These are phyloP conservation scores for Exophiala sp. DNA, from an alignment of 2,329 filamentous ascomycete species.

Conservation along the genomic window DNA sequence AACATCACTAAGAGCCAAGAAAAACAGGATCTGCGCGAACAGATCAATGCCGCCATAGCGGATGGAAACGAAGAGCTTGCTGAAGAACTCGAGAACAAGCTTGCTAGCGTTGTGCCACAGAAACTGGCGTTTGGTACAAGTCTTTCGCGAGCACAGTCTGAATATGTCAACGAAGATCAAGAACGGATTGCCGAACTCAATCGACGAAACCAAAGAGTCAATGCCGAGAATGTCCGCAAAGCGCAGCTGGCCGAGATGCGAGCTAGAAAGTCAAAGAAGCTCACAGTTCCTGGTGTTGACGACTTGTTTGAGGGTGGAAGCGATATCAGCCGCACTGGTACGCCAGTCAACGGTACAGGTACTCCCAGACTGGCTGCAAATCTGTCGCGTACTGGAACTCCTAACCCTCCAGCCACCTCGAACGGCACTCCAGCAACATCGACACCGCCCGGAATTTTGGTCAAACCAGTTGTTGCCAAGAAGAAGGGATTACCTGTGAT, in stretches of 20 bases:
- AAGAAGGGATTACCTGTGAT: slow-evolving; percentile 62
- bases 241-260: slow-evolving; percentile 80
- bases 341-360: slow-evolving; percentile 48
- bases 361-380: slow-evolving; percentile 45
- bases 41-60: slow-evolving; percentile 64
- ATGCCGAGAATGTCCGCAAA: slow-evolving; percentile 84
- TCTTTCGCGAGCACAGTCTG: slow-evolving; percentile 55
- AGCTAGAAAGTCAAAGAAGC: slow-evolving; percentile 48
- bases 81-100: slow-evolving; percentile 47
- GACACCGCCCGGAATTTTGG: slow-evolving; percentile 13
- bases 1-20: slow-evolving; percentile 62
- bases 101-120: slow-evolving; percentile 48
- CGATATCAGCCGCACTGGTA: slow-evolving; percentile 46
- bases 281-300: slow-evolving; percentile 35
- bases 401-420: slow-evolving; percentile 23
- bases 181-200: slow-evolving; percentile 83
- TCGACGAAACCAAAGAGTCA: slow-evolving; percentile 74
- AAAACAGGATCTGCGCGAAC: slow-evolving; percentile 63
- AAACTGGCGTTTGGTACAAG: slow-evolving; percentile 72
- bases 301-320: slow-evolving; percentile 47
- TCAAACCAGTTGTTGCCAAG: slow-evolving; percentile 34
- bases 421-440: slow-evolving; percentile 23
- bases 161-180: slow-evolving; percentile 59
- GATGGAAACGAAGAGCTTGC: slow-evolving; percentile 60
- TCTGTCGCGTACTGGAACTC: slow-evolving; percentile 36